Conservation (phyloP, 352 stramenopile species). For the Pythium sp. region DNA sequence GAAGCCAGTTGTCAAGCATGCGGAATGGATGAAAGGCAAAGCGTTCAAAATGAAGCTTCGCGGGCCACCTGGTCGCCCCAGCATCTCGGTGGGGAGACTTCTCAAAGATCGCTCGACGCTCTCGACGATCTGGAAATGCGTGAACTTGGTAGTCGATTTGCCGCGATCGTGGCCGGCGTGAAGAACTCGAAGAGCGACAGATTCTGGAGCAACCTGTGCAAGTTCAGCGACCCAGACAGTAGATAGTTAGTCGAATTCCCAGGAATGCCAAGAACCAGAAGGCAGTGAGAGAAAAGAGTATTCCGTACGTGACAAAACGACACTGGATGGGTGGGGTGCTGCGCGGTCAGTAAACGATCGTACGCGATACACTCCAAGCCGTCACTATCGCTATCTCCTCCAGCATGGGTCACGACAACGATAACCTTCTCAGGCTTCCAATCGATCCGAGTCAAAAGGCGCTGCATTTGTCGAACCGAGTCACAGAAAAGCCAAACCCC, state of each 20-base stretch:
- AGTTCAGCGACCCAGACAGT: background rate
- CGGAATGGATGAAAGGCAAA: constrained; percentile 17
- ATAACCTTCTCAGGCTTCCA: constrained; percentile 4
- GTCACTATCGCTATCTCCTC: background rate
- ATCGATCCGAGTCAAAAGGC: background rate
- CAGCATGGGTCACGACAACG: background rate
- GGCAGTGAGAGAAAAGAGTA: background rate
- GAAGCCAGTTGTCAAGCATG: background rate
- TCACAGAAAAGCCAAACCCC: constrained; percentile 4
- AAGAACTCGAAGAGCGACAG: constrained; percentile 4
- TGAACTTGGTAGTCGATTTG: background rate
- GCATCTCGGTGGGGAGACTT: background rate
- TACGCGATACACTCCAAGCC: background rate
- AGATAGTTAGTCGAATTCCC: background rate
- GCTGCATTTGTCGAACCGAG: background rate
- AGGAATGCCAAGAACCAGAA: too few species aligned
- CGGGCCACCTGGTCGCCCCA: background rate
- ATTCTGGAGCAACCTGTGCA: constrained; percentile 2
- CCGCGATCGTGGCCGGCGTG: background rate
- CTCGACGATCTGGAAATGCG: constrained; percentile 20
- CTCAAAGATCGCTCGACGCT: constrained; percentile 15
- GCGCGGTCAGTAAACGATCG: background rate
- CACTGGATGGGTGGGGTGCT: background rate
- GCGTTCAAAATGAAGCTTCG: constrained; percentile 8
- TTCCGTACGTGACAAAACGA: background rate